A percentile compares a stretch with the other conserved stretches of the same genome.
These are phyloP conservation scores for Penicillium sp. DNA, from an alignment of 2,329 filamentous ascomycete species.

Conservation along the genomic window DNA sequence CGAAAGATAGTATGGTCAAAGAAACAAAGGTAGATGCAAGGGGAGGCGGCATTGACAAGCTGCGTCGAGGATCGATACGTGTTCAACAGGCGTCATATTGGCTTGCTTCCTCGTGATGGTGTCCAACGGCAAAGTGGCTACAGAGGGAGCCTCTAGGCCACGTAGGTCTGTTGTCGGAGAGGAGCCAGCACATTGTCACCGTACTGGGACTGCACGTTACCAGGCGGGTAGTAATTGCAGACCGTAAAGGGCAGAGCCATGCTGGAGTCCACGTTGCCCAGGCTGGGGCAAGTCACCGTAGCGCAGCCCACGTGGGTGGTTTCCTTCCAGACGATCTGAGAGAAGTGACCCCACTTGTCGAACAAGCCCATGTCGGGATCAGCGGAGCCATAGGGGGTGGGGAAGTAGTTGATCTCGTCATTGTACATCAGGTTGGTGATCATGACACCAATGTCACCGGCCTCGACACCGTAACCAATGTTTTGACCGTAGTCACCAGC, in stretches of 20 bases:
- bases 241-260: slow-evolving; percentile 65
- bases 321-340: slow-evolving; percentile 65
- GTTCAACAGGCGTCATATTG: no score
- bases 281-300: slow-evolving; percentile 41
- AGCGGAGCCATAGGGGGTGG: slow-evolving; percentile 52
- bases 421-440: slow-evolving; percentile 88
- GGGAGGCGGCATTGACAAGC: slow-evolving; percentile 9
- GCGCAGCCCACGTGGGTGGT: slow-evolving; percentile 60
- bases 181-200: slow-evolving; percentile 45
- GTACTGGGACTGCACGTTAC: slow-evolving; percentile 57
- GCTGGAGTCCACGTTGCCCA: slow-evolving; percentile 39
- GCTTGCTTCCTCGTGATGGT: no score
- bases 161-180: no score
- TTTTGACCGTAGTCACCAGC: slow-evolving; percentile 80
- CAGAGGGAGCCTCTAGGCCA: no score
- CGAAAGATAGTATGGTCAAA: slow-evolving; percentile 2
- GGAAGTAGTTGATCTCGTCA: slow-evolving; percentile 59
- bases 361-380: slow-evolving; percentile 59
- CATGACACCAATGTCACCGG: slow-evolving; percentile 57
- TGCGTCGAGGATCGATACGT: not conserved
- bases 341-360: slow-evolving; percentile 66
- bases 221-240: slow-evolving; percentile 76
- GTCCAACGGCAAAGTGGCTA: no score
- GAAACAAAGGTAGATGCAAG: slow-evolving; percentile 7
- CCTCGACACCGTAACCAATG: slow-evolving; percentile 63